Percentiles rank a stretch among this genome's conserved stretches.
phyloP scores from a whole-genome alignment of 140 eudicot genomes.

The Ambrosia hybrid region DNA sequence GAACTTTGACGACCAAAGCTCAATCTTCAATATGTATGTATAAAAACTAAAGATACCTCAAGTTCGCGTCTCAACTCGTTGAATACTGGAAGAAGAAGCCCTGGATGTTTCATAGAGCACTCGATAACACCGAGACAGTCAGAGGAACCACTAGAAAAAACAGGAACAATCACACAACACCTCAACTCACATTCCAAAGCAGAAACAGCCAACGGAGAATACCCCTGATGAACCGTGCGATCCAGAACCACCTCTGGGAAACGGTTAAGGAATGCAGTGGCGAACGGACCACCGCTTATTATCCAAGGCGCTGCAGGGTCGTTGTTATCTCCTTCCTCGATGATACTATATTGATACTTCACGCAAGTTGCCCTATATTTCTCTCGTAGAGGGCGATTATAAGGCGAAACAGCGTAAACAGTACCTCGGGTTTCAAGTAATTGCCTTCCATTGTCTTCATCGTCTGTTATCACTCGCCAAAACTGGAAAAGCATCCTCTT shows the following conservation, averaged over 20 bases:
- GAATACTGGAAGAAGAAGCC: neutral
- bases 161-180: neutral
- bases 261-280: slow-evolving; percentile 12
- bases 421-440: too few relatives aligned
- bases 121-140: slow-evolving; percentile 18
- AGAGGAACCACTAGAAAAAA: neutral
- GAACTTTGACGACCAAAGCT: too few relatives aligned
- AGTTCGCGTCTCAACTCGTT: neutral
- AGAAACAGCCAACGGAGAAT: neutral
- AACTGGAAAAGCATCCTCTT: too few relatives aligned
- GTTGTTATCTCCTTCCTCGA: neutral
- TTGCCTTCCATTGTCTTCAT: too few relatives aligned
- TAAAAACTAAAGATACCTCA: slow-evolving; percentile 1
- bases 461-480: too few relatives aligned
- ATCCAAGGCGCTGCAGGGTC: too few relatives aligned
- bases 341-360: neutral
- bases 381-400: too few relatives aligned
- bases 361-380: neutral
- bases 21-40: too few relatives aligned
- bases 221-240: neutral
- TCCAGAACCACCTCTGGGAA: slow-evolving; percentile 12
- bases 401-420: too few relatives aligned
- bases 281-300: neutral
- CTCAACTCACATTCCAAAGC: slow-evolving; percentile 12
- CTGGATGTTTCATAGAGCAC: neutral